phyloP scores from a whole-genome alignment of 2,329 filamentous ascomycete genomes.

The Xylariales sp. region DNA sequence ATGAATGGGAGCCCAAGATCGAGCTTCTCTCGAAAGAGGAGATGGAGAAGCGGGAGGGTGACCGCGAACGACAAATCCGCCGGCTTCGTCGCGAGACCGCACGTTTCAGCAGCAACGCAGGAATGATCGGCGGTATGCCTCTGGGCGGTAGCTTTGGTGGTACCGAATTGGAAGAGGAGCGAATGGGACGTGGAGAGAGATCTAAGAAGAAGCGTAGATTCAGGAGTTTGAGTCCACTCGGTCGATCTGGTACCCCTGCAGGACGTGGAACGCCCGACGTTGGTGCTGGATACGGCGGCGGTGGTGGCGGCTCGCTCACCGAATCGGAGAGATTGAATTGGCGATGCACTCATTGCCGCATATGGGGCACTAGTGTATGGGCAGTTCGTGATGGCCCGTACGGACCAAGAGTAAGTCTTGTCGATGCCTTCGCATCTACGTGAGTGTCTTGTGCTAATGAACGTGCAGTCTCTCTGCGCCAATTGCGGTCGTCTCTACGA shows the following conservation, averaged over 20 bases:
- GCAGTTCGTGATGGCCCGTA: slow-evolving; percentile 86
- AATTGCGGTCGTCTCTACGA: slow-evolving; percentile 91
- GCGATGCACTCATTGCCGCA: slow-evolving; percentile 82
- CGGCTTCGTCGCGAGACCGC: slow-evolving; percentile 86
- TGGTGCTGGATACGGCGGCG: slow-evolving; percentile 67
- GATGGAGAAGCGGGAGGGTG: slow-evolving; percentile 93
- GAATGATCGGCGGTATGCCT: slow-evolving; percentile 73
- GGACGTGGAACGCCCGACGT: slow-evolving; percentile 78
- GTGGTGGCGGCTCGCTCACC: slow-evolving; percentile 59
- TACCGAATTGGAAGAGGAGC: slow-evolving; percentile 63
- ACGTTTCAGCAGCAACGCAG: slow-evolving; percentile 80
- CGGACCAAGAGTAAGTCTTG: slow-evolving; percentile 69
- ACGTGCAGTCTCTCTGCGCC: slow-evolving; percentile 72
- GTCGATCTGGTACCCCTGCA: slow-evolving; percentile 61
- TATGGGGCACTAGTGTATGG: slow-evolving; percentile 91
- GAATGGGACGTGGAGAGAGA: slow-evolving; percentile 85
- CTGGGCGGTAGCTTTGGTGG: slow-evolving; percentile 46
- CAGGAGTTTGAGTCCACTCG: slow-evolving; percentile 77
- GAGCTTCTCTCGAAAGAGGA: slow-evolving; percentile 87
- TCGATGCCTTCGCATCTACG: not conserved
- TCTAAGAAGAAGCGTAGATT: slow-evolving; percentile 95
- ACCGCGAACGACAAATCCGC: slow-evolving; percentile 85
- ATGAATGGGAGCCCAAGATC: slow-evolving; percentile 79
- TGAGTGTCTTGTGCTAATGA: not conserved
- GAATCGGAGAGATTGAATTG: slow-evolving; percentile 78